These are phyloP conservation scores for Pyrenochaeta sp. DNA, from an alignment of 2,329 filamentous ascomycete species.

Conservation along the genomic window DNA sequence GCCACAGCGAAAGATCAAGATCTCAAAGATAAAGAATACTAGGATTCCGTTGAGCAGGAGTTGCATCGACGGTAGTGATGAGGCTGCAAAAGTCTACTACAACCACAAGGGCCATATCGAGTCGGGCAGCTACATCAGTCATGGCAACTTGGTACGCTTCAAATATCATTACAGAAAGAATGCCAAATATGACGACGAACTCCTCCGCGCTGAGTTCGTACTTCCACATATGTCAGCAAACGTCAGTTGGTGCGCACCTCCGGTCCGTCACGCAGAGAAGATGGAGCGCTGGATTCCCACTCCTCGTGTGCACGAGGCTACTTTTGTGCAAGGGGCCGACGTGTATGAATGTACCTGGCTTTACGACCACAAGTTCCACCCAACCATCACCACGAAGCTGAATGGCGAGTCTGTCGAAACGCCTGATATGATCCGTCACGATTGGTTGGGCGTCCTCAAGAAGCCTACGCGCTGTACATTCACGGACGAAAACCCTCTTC, in stretches of 20 bases:
- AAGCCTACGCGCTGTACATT: constrained; percentile 49
- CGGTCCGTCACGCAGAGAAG: constrained; percentile 58
- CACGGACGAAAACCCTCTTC: constrained; percentile 60
- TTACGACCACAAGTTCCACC: constrained; percentile 52
- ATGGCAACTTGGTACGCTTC: constrained; percentile 61
- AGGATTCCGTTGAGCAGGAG: constrained; percentile 50
- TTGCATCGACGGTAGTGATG: constrained; percentile 56
- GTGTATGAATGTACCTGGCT: constrained; percentile 59
- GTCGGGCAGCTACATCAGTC: constrained; percentile 61
- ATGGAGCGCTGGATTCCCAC: constrained; percentile 64
- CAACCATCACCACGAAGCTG: constrained; percentile 50
- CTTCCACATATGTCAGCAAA: constrained; percentile 62
- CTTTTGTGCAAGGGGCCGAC: constrained; percentile 61
- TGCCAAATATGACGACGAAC: constrained; percentile 61
- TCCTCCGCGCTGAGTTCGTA: constrained; percentile 63
- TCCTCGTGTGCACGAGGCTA: constrained; percentile 62
- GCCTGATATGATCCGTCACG: constrained; percentile 62
- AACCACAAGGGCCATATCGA: constrained; percentile 62
- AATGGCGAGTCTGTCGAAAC: constrained; percentile 61
- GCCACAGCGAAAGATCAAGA: constrained; percentile 40
- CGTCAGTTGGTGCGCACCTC: constrained; percentile 63
- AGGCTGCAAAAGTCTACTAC: constrained; percentile 59
- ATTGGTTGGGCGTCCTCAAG: constrained; percentile 50
- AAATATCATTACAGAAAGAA: constrained; percentile 64
- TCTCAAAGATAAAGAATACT: constrained; percentile 49